A percentile compares a stretch with the other conserved stretches of the same genome.
Conservation (phyloP, 768 basidiomycete genomes). For the Tricholoma terreum region DNA sequence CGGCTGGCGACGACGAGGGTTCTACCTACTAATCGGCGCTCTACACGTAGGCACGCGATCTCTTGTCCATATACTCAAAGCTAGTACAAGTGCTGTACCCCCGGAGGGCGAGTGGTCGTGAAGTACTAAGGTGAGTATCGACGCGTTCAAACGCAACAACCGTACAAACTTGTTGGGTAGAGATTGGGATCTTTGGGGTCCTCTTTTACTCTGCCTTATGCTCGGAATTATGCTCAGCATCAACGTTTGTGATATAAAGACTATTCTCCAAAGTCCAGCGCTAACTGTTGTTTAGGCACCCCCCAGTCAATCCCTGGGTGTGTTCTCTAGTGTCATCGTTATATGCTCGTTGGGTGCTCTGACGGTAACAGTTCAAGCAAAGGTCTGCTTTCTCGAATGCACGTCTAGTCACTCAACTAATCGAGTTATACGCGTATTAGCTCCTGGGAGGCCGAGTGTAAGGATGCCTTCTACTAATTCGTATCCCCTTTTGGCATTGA, state of each 20-base stretch:
- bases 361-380: slow-evolving; percentile 93
- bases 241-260: slow-evolving; percentile 49
- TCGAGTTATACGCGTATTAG: slow-evolving; percentile 30
- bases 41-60: slow-evolving; percentile 69
- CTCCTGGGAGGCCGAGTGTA: slow-evolving; percentile 83
- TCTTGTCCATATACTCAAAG: slow-evolving; percentile 89
- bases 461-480: slow-evolving; percentile 18
- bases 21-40: slow-evolving; percentile 3
- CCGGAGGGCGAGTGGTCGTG: slow-evolving; percentile 65
- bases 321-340: slow-evolving; percentile 93
- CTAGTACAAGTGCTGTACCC: slow-evolving; percentile 93
- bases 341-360: slow-evolving; percentile 90
- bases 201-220: slow-evolving; percentile 75
- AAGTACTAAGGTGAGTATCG: slow-evolving; percentile 67
- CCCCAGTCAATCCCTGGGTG: slow-evolving; percentile 72
- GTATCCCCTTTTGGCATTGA: neutral
- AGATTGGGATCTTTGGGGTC: slow-evolving; percentile 99
- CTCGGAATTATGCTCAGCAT: slow-evolving; percentile 84
- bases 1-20: too few species aligned
- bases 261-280: neutral
- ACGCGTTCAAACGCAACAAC: neutral
- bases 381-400: slow-evolving; percentile 44
- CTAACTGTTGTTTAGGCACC: slow-evolving; percentile 61
- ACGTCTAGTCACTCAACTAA: slow-evolving; percentile 4
- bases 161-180: slow-evolving; percentile 24